Base-by-base conservation (phyloP, 2,329 filamentous ascomycete species). In the Aspergillus jensenii region DNA sequence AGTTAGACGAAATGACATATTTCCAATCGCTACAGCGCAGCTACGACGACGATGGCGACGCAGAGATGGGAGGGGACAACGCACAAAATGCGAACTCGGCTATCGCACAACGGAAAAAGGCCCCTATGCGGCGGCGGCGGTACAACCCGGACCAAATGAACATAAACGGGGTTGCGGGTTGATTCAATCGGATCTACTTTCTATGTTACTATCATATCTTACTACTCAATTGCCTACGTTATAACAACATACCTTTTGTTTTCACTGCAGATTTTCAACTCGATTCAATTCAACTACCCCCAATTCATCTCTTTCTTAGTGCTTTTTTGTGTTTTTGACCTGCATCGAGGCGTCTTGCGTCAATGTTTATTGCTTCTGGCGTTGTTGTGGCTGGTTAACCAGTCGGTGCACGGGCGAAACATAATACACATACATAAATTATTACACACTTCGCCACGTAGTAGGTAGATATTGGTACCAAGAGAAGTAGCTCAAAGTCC, bases 1-100 rank as follows among this genome's bases (percentile, higher is more conserved):
- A 96, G 67, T 81, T 98, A 50, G 92, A 99, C 71, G 95, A 99
- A 77, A 73, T 73, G 59, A 64, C 70, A 48, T 68, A 73, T 46
- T 75, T 73, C 59, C 73, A 78, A 54, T 67, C 71, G 44, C 58
- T 69, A 50, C 63, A 71, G 61, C 35, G 35, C 35, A 62, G 71
- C 37, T 65, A 75, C 60, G 72, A 72, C 54, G 63, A 65, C 23
- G 73, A 75, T 44, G 74, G 71, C n/a, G 71, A 78, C 54, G 71
- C 65, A 51, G 76, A 73, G 59, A 76, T 75, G 72, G 62, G 71
- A 50, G 23, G 59, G 27, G 63, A 61, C 3, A 52, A 52, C 55
- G 63, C 68, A 49, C 71, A 76, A 62, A 73, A 75, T n/a, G 46
- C 53, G 21, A 39, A 44, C 61, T 69, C 72, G 39, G 74, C 70